phyloP scores from a whole-genome alignment of 2,329 filamentous ascomycete genomes.

The Penicillium sclerotigenum region DNA sequence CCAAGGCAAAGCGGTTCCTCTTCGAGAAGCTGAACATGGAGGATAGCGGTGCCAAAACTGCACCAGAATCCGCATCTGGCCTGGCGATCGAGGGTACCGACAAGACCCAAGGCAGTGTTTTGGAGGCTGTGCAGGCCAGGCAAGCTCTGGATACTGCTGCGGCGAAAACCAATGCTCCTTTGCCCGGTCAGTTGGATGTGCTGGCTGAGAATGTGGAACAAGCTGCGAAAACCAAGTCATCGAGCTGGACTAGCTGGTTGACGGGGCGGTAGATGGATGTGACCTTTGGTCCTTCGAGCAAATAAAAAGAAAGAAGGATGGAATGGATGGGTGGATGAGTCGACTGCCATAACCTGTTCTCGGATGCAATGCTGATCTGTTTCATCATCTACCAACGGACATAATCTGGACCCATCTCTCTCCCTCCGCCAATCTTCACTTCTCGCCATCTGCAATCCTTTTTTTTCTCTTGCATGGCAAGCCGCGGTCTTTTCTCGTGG shows the following conservation, averaged over 20 bases:
- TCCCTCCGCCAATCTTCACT: background rate
- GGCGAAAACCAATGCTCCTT: constrained; percentile 14
- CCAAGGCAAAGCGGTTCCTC: constrained; percentile 38
- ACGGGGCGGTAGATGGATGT: constrained; percentile 32
- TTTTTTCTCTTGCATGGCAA: constrained; percentile 25
- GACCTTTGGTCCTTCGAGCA: background rate
- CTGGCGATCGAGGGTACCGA: constrained; percentile 8
- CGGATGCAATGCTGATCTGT: background rate
- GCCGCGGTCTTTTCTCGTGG: constrained; percentile 16
- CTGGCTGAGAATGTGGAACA: constrained; percentile 37
- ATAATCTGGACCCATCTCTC: background rate
- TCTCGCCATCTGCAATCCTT: constrained; percentile 7
- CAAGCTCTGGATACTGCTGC: constrained; percentile 32
- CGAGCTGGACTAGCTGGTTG: constrained; percentile 42
- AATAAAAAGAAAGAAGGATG: constrained; percentile 4
- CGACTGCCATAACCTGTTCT: background rate
- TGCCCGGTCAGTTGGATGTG: constrained; percentile 34
- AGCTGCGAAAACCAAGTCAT: constrained; percentile 35
- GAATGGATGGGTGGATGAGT: background rate
- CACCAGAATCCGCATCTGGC: constrained; percentile 6
- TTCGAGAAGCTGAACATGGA: constrained; percentile 40
- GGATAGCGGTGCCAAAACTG: constrained; percentile 20
- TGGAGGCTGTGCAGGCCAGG: constrained; percentile 39
- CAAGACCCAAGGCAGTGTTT: constrained; percentile 26
- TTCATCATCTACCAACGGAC: background rate